Evolutionary conservation across 441 rosid genomes (phyloP), one percentile per base, ranked within the genome.

Genomic region (Populus hybrid): DNA sequence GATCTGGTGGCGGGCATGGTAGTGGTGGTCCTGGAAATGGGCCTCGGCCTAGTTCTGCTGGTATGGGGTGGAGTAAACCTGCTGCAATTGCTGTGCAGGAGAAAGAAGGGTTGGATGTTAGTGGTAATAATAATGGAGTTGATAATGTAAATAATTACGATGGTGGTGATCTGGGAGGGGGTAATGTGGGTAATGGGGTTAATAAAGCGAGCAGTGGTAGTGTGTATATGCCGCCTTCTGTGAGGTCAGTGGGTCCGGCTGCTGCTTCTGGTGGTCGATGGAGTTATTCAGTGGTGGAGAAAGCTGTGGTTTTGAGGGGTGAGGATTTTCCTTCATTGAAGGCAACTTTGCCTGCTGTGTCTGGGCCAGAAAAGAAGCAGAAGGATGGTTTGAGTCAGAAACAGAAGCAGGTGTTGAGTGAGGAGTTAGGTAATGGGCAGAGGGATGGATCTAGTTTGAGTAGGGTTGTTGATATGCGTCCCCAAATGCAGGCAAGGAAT

Each of bases 311-410:
- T 64, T 85, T 94, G 87, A 92, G 88, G 83, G 97, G 98, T 64
- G 98, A 96, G 82, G 99, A 96, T 83, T 96, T 96, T 75, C 99
- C 99, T n/a, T 92, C 98, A 1, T 85, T 96, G 79, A 87, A 79
- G 80, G 99, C 98, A 50, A 84, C 93, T 38, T 76, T 96, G 75
- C 92, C 98, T 75, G 79, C 85, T 78, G 75, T 81, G 18, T 79
- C 90, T 68, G 88, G 84, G 32, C 74, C 85, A 24, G 91, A 86
- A 57, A 93, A 89, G 86, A 94, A 91, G 84, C 98, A 89, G 72
- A 95, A 88, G 72, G 99, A 94, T 74, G 87, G 87, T 80, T 53
- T 82, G 76, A 85, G 70, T 88, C 89, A 83, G 81, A 95, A 92
- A 72, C 90, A 85, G 84, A 92, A 91, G 88, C 97, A 86, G 80